Conservation (phyloP, 2,329 filamentous ascomycete genomes). For the Talaromyces sp. region DNA sequence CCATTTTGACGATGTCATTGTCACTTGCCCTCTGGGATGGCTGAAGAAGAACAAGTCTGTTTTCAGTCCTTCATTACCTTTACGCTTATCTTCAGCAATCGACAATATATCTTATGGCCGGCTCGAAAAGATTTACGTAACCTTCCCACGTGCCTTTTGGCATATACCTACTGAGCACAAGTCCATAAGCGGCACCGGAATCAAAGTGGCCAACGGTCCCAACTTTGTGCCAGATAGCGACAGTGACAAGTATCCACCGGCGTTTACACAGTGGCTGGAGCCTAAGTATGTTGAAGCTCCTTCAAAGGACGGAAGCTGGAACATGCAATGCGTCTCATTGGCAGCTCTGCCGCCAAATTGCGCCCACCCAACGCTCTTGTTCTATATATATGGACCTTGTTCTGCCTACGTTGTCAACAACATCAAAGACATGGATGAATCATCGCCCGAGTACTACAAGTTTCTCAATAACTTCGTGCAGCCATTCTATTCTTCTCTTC, state of each 20-base stretch:
- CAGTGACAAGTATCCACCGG: constrained; percentile 41
- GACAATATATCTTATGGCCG: constrained; percentile 44
- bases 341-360: constrained; percentile 55
- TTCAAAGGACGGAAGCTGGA: constrained; percentile 59
- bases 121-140: constrained; percentile 53
- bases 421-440: constrained; percentile 26
- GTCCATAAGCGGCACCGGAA: constrained; percentile 12
- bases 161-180: constrained; percentile 34
- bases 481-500: constrained; percentile 73
- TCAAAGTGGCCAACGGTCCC: constrained; percentile 9
- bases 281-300: constrained; percentile 61
- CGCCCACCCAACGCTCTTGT: constrained; percentile 76
- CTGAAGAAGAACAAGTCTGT: constrained; percentile 44
- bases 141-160: constrained; percentile 75
- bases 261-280: constrained; percentile 71
- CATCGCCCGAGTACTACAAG: constrained; percentile 46
- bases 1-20: constrained; percentile 48
- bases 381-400: constrained; percentile 54
- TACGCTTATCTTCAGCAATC: constrained; percentile 42
- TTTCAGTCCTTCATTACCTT: constrained; percentile 44
- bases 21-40: constrained; percentile 52
- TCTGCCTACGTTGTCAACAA: constrained; percentile 36
- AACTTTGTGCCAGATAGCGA: constrained; percentile 1
- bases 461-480: constrained; percentile 63
- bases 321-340: constrained; percentile 72